Evolutionary conservation across 495 filamentous ascomycete species (phyloP).

Genomic region (Parmelia sp.): DNA sequence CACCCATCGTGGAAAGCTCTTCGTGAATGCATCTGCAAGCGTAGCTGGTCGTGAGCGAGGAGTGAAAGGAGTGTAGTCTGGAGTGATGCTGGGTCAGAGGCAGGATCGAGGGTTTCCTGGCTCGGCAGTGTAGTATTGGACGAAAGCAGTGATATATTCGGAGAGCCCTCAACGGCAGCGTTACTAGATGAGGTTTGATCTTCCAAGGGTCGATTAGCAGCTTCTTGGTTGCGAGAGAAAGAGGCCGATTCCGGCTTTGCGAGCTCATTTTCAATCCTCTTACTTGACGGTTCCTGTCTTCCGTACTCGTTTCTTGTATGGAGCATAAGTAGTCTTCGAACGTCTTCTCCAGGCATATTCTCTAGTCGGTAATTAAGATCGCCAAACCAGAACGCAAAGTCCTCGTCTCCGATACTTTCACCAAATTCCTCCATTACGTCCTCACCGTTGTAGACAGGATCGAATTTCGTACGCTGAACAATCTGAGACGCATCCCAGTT

Average conservation of each 20-base stretch:
- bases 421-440: conserved; percentile 41
- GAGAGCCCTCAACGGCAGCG: background rate
- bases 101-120: conserved; percentile 35
- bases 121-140: background rate
- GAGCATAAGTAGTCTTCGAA: conserved; percentile 73
- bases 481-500: conserved; percentile 90
- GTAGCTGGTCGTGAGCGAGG: conserved; percentile 85
- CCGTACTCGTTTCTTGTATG: conserved; percentile 77
- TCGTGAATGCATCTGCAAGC: conserved; percentile 59
- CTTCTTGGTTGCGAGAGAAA: conserved; percentile 11
- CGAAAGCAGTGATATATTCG: conserved; percentile 9
- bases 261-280: conserved; percentile 35
- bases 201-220: conserved; percentile 15
- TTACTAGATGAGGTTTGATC: conserved; percentile 14
- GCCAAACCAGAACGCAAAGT: conserved; percentile 93
- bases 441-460: conserved; percentile 55
- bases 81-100: conserved; percentile 57
- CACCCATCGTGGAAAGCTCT: conserved; percentile 87
- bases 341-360: conserved; percentile 81
- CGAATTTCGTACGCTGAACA: conserved; percentile 62
- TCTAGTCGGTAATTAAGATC: conserved; percentile 95
- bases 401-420: conserved; percentile 79
- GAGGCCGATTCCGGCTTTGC: conserved; percentile 10
- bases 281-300: conserved; percentile 27
- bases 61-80: conserved; percentile 82